Evolutionary conservation across 2,329 filamentous ascomycete genomes (phyloP).

Genomic region (Blumeria hordei): DNA sequence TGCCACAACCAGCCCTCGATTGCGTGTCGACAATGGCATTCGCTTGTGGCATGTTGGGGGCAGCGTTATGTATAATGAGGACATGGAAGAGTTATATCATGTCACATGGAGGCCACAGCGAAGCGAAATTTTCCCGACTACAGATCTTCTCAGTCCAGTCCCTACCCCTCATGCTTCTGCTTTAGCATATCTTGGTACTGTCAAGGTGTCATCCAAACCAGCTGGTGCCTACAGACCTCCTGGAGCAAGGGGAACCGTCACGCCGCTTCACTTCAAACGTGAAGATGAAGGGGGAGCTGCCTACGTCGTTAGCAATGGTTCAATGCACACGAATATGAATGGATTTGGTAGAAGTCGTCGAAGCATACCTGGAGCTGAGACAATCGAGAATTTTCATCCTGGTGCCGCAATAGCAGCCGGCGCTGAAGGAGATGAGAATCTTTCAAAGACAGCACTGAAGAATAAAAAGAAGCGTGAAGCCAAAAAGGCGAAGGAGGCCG

Average conservation of each 20-base stretch:
- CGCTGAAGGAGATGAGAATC: slow-evolving; percentile 35
- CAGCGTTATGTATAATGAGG: slow-evolving; percentile 78
- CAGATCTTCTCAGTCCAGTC: slow-evolving; percentile 48
- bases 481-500: slow-evolving; percentile 70
- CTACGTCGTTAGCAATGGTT: slow-evolving; percentile 57
- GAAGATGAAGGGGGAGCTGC: slow-evolving; percentile 91
- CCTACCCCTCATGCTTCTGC: slow-evolving; percentile 68
- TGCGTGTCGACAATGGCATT: slow-evolving; percentile 90
- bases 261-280: slow-evolving; percentile 85
- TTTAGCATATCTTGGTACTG: slow-evolving; percentile 53
- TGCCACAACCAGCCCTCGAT: slow-evolving; percentile 84
- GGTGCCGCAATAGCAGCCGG: slow-evolving; percentile 33
- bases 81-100: slow-evolving; percentile 84
- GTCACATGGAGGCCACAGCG: slow-evolving; percentile 67
- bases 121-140: slow-evolving; percentile 30
- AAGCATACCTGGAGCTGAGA: slow-evolving; percentile 69
- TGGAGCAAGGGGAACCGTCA: slow-evolving; percentile 68
- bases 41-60: slow-evolving; percentile 87
- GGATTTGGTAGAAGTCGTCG: slow-evolving; percentile 57
- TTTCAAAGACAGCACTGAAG: slow-evolving; percentile 71
- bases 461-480: slow-evolving; percentile 97
- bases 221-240: slow-evolving; percentile 93
- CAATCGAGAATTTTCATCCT: slow-evolving; percentile 37
- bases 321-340: slow-evolving; percentile 38
- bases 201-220: slow-evolving; percentile 89